phyloP scores from a whole-genome alignment of 2,329 filamentous ascomycete genomes.

The Sporothrix dimorphospora region DNA sequence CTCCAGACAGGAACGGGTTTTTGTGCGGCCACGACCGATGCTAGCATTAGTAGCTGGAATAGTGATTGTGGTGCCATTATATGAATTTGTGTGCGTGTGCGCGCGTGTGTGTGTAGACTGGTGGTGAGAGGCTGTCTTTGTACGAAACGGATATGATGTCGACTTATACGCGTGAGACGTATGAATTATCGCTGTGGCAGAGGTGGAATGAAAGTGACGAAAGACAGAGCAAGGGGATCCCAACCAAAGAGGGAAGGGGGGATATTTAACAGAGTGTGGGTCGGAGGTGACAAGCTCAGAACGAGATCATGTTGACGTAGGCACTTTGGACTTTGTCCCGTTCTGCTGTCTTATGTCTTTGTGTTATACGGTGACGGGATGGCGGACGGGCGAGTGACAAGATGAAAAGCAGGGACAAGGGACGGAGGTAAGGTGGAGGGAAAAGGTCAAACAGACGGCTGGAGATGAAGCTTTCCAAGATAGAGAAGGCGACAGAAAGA shows the following conservation, averaged over 20 bases:
- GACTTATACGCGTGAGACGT: neutral
- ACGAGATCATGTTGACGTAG: neutral
- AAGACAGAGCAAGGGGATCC: neutral
- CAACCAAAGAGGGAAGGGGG: neutral
- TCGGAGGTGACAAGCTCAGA: too few relatives aligned
- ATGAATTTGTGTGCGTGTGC: neutral
- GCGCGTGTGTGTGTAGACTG: neutral
- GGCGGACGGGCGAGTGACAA: neutral
- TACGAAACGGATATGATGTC: neutral
- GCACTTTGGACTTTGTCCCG: neutral
- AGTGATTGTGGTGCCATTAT: slow-evolving; percentile 16
- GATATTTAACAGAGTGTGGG: neutral
- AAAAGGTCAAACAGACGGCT: neutral
- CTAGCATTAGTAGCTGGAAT: neutral
- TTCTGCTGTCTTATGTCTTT: neutral
- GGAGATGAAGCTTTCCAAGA: neutral
- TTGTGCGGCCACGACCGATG: slow-evolving; percentile 4
- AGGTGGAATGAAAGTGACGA: neutral
- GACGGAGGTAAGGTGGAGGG: neutral
- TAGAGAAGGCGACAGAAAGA: neutral
- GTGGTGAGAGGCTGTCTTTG: neutral
- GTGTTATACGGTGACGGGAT: neutral
- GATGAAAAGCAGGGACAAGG: slow-evolving; percentile 1
- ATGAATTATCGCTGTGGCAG: neutral
- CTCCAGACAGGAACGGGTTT: slow-evolving; percentile 2